Conservation (phyloP, 441 rosid species). For the Croton laevigatus region DNA sequence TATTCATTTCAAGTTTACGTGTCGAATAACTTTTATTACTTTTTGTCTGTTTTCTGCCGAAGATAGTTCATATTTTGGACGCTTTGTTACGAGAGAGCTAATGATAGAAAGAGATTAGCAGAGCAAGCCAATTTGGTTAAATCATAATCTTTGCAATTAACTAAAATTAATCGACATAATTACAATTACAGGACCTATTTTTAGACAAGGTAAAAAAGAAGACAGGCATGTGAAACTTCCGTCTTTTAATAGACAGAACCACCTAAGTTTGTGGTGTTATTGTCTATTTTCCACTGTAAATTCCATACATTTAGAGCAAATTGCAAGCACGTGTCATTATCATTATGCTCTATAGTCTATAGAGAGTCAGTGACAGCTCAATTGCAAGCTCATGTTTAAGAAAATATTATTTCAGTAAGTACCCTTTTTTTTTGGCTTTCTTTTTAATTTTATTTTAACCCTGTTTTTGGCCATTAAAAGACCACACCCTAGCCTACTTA, state of each 20-base stretch:
- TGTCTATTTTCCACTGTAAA: slow-evolving; percentile 26
- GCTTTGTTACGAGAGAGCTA: background rate
- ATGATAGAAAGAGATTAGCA: background rate
- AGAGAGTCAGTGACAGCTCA: slow-evolving; percentile 32
- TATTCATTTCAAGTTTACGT: background rate
- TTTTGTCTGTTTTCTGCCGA: too few relatives aligned
- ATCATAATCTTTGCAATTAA: background rate
- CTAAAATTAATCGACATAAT: background rate
- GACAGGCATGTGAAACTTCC: slow-evolving; percentile 25
- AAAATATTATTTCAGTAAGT: background rate
- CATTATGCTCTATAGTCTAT: slow-evolving; percentile 5
- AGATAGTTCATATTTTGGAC: background rate
- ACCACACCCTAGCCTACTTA: slow-evolving; percentile 15
- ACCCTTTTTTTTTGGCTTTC: background rate
- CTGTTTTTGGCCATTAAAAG: background rate
- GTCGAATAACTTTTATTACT: too few relatives aligned
- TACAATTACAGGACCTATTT: background rate
- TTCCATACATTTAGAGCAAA: slow-evolving; percentile 13
- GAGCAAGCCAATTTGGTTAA: background rate
- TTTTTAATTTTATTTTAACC: background rate
- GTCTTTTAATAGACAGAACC: slow-evolving; percentile 24
- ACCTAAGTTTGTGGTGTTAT: slow-evolving; percentile 24
- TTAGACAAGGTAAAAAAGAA: background rate
- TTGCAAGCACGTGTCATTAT: slow-evolving; percentile 25
- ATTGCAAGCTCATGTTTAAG: slow-evolving; percentile 10